These are phyloP conservation scores for Fraxinus sp. DNA, from an alignment of 305 asterid species.

Conservation along the genomic window DNA sequence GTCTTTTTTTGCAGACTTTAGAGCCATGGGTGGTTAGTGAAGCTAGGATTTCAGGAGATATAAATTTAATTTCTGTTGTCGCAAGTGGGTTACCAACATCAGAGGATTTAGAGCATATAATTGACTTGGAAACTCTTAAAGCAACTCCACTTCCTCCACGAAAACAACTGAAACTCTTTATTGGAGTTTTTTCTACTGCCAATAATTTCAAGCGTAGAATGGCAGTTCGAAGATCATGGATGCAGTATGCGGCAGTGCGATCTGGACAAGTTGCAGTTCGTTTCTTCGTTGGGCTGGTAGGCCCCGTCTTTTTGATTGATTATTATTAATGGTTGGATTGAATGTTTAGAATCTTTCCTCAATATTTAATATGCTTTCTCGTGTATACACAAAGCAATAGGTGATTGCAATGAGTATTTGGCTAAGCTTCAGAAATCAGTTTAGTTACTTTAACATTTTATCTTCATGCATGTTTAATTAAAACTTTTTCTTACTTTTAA, in stretches of 20 bases:
- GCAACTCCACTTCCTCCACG: slow-evolving; percentile 56
- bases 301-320: slow-evolving; percentile 25
- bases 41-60: slow-evolving; percentile 84
- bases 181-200: slow-evolving; percentile 90
- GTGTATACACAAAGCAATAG: not conserved
- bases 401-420: not conserved
- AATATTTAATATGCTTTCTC: not conserved
- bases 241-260: slow-evolving; percentile 83
- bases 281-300: slow-evolving; percentile 95
- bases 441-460: not conserved
- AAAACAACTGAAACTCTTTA: slow-evolving; percentile 55
- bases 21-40: slow-evolving; percentile 97
- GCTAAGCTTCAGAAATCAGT: not conserved
- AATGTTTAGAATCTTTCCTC: not conserved
- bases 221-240: slow-evolving; percentile 99
- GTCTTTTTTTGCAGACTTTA: slow-evolving; percentile 54
- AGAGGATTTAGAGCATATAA: slow-evolving; percentile 77
- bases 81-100: slow-evolving; percentile 95
- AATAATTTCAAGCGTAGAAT: slow-evolving; percentile 95
- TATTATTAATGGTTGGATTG: not conserved
- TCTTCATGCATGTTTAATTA: not conserved
- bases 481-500: not conserved
- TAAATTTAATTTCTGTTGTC: slow-evolving; percentile 76
- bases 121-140: slow-evolving; percentile 74
- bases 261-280: slow-evolving; percentile 87